phyloP scores from a whole-genome alignment of 1,139 yeast genomes.

The Yamadazyma oceani region DNA sequence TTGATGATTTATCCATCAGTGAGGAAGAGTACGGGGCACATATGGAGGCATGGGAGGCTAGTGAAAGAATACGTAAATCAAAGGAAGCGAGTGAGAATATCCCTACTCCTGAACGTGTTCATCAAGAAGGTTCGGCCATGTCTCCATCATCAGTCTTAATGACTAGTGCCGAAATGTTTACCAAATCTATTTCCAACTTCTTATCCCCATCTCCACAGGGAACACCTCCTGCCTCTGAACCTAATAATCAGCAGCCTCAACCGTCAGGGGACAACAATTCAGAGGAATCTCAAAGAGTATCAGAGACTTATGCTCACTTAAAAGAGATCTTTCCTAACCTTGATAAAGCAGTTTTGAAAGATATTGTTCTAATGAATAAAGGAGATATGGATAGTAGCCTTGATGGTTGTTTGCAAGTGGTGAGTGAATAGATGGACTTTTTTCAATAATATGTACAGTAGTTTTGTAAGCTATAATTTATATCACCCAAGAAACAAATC shows the following conservation, averaged over 20 bases:
- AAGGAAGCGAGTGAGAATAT: slow-evolving; percentile 19
- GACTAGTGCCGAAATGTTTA: slow-evolving; percentile 54
- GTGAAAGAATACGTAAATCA: slow-evolving; percentile 19
- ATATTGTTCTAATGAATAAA: slow-evolving; percentile 65
- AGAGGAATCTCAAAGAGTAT: slow-evolving; percentile 16
- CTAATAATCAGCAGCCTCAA: slow-evolving; percentile 6
- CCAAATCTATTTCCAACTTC: slow-evolving; percentile 47
- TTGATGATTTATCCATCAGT: slow-evolving; percentile 59
- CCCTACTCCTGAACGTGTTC: slow-evolving; percentile 18
- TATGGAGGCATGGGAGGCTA: slow-evolving; percentile 53
- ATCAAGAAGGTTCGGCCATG: slow-evolving; percentile 14
- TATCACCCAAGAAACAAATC: no score
- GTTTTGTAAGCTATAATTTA: no score
- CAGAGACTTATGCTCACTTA: slow-evolving; percentile 43
- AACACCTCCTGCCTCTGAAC: slow-evolving; percentile 9
- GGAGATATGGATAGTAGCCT: slow-evolving; percentile 75
- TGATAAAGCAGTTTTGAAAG: slow-evolving; percentile 67
- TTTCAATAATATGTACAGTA: no score
- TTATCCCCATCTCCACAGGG: slow-evolving; percentile 44
- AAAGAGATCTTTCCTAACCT: slow-evolving; percentile 74
- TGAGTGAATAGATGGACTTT: slow-evolving; percentile 5
- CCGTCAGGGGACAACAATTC: not conserved
- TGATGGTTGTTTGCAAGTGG: slow-evolving; percentile 53
- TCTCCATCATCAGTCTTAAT: slow-evolving; percentile 53
- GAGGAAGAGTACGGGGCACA: slow-evolving; percentile 55